phyloP scores from a whole-genome alignment of 139 green algal genomes.

The Marvania coccoides region DNA sequence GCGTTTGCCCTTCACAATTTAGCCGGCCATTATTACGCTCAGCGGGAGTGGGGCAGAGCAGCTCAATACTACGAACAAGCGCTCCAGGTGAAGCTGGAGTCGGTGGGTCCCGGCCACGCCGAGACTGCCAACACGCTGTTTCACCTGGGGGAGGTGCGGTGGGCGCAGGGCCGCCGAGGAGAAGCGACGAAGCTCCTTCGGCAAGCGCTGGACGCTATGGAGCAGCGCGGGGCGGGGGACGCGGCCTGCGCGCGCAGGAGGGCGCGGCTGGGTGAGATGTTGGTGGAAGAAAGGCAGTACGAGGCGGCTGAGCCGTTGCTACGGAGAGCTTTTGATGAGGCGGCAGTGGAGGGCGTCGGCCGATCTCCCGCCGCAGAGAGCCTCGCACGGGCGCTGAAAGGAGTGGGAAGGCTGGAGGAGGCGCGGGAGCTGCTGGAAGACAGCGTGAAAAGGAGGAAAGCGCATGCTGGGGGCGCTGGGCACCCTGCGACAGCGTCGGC shows the following conservation, averaged over 20 bases:
- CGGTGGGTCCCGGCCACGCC: conserved; percentile 19
- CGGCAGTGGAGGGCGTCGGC: conserved; percentile 19
- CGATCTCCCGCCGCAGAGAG: background rate
- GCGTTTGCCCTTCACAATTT: conserved; percentile 27
- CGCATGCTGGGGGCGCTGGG: background rate
- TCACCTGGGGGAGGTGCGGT: conserved; percentile 20
- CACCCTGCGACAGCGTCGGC: conserved; percentile 12
- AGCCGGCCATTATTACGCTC: conserved; percentile 15
- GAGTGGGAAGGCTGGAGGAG: conserved; percentile 5
- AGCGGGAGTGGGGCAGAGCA: background rate
- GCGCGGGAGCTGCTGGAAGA: conserved; percentile 7
- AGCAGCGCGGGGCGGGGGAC: conserved; percentile 14
- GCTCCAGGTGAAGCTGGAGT: conserved; percentile 47
- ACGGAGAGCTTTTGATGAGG: background rate
- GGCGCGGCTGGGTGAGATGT: conserved; percentile 21
- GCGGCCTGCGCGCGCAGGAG: conserved; percentile 11
- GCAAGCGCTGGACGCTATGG: conserved; percentile 20
- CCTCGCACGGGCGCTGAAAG: conserved; percentile 8
- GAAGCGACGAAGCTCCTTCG: conserved; percentile 11
- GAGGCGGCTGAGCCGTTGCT: conserved; percentile 7
- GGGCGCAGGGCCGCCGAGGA: conserved; percentile 1
- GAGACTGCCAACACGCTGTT: conserved; percentile 10
- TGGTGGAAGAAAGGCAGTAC: background rate
- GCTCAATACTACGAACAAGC: conserved; percentile 33
- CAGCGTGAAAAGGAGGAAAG: conserved; percentile 2